Evolutionary conservation across 495 filamentous ascomycete genomes (phyloP).

Genomic region (Tuber microsphaerosporum): DNA sequence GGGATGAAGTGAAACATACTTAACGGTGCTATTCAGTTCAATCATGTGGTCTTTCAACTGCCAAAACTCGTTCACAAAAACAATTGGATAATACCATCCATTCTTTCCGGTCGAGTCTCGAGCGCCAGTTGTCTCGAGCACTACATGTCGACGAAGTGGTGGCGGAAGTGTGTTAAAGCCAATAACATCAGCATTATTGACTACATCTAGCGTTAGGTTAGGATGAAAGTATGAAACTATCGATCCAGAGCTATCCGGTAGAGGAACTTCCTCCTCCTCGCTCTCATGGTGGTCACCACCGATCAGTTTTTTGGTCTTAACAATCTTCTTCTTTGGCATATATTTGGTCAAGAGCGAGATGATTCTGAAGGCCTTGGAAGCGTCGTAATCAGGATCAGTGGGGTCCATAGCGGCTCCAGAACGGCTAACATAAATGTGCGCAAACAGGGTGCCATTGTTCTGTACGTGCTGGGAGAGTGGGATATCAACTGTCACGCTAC

Average conservation of each 20-base stretch:
- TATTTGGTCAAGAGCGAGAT: constrained; percentile 79
- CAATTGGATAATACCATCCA: constrained; percentile 92
- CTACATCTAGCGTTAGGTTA: constrained; percentile 81
- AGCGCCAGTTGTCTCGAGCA: constrained; percentile 64
- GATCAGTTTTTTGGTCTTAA: constrained; percentile 85
- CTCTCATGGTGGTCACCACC: constrained; percentile 49
- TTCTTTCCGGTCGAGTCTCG: constrained; percentile 77
- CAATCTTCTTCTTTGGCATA: constrained; percentile 79
- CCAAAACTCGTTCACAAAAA: constrained; percentile 96
- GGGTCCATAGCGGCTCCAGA: constrained; percentile 71
- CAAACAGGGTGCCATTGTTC: constrained; percentile 87
- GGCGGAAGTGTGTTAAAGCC: constrained; percentile 62
- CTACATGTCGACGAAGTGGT: constrained; percentile 66
- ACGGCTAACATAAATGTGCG: constrained; percentile 80
- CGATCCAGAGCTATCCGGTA: constrained; percentile 52
- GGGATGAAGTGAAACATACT: constrained; percentile 40
- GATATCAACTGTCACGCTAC: constrained; percentile 70
- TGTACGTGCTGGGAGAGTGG: constrained; percentile 71
- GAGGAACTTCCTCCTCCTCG: constrained; percentile 40
- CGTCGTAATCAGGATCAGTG: constrained; percentile 59
- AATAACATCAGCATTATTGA: constrained; percentile 68
- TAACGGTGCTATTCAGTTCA: constrained; percentile 84
- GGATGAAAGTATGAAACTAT: constrained; percentile 88
- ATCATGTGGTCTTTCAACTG: constrained; percentile 86
- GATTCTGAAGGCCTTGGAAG: constrained; percentile 70